Evolutionary conservation across 768 basidiomycete genomes (phyloP).

Genomic region (Chiua virens): DNA sequence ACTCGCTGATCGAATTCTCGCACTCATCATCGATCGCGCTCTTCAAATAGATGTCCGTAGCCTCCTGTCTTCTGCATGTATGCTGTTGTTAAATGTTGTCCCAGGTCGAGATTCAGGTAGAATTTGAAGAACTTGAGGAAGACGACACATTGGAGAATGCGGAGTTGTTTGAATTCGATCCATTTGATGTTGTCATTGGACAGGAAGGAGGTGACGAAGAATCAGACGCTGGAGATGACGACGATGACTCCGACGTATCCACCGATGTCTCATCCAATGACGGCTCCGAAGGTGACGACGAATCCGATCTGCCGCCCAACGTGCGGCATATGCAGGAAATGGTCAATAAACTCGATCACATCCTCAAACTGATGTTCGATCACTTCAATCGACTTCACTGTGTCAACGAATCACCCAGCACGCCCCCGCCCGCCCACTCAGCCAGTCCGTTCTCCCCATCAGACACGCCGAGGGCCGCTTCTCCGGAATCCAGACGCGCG

Average conservation of each 20-base stretch:
- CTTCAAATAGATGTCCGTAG: constrained; percentile 89
- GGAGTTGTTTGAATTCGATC: constrained; percentile 73
- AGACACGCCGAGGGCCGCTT: constrained; percentile 25
- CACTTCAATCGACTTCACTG: constrained; percentile 64
- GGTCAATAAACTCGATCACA: constrained; percentile 89
- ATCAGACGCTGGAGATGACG: constrained; percentile 53
- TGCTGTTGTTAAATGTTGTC: neutral
- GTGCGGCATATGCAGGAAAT: constrained; percentile 76
- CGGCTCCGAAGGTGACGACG: constrained; percentile 45
- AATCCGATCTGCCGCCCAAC: constrained; percentile 43
- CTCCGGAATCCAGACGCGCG: constrained; percentile 36
- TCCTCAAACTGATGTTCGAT: constrained; percentile 81
- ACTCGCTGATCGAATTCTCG: constrained; percentile 78
- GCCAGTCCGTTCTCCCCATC: constrained; percentile 14
- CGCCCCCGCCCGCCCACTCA: constrained; percentile 10
- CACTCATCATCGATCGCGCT: constrained; percentile 88
- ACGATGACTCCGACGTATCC: constrained; percentile 50
- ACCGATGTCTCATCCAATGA: constrained; percentile 79
- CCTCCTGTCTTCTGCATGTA: neutral
- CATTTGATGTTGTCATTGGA: constrained; percentile 81
- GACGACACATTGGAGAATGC: constrained; percentile 51
- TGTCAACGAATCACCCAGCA: constrained; percentile 19
- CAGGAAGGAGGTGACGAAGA: constrained; percentile 67
- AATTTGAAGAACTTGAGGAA: constrained; percentile 87
- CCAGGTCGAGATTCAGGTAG: constrained; percentile 96